These are phyloP conservation scores for Heritiera littoralis DNA, from an alignment of 345 rosid species.

Conservation along the genomic window DNA sequence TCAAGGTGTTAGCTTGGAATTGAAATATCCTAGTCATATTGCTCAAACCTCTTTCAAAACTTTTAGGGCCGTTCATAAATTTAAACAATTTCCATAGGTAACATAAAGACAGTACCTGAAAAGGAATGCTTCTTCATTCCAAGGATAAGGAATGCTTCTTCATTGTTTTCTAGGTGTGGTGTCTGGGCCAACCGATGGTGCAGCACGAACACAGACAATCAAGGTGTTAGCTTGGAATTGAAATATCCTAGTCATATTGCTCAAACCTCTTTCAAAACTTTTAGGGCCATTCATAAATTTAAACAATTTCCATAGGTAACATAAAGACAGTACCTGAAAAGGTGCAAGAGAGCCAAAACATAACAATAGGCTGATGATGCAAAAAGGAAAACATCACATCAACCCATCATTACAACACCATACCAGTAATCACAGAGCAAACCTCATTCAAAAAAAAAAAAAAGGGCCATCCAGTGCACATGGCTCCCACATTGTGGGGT, in stretches of 20 bases:
- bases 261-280: not conserved
- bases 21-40: not conserved
- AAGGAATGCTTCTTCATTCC: too few relatives aligned
- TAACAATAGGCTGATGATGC: not conserved
- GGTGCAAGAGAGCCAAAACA: not conserved
- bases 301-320: not conserved
- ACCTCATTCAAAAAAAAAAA: too few relatives aligned
- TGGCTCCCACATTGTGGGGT: too few relatives aligned
- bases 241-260: not conserved
- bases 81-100: not conserved
- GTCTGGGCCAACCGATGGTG: slow-evolving; percentile 76
- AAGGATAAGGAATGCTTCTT: slow-evolving; percentile 61
- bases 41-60: not conserved
- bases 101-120: not conserved
- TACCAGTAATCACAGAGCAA: too few relatives aligned
- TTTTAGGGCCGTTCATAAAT: not conserved
- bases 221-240: slow-evolving; percentile 23
- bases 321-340: not conserved
- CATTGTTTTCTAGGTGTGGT: slow-evolving; percentile 50
- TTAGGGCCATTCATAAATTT: not conserved
- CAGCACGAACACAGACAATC: slow-evolving; percentile 47
- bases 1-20: slow-evolving; percentile 20
- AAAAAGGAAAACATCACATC: not conserved
- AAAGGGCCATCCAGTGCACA: too few relatives aligned
- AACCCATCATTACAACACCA: too few relatives aligned